Conservation (phyloP, 805 yeast genomes). For the Lipomyces starkeyi region DNA sequence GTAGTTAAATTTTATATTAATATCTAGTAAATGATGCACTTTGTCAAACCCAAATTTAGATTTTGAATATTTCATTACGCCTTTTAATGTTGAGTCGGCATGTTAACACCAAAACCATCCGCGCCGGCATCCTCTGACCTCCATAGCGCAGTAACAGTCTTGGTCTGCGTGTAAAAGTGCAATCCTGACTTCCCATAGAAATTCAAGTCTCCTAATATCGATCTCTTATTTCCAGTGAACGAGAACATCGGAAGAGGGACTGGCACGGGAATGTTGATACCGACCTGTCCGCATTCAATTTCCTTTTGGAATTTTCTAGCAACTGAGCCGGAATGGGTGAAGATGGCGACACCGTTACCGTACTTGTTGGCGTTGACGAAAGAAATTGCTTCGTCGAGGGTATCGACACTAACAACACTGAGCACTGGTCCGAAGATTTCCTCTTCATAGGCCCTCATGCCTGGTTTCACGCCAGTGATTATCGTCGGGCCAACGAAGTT, state of each 20-base stretch:
- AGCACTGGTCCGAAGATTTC: slow-evolving; percentile 82
- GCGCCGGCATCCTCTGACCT: slow-evolving; percentile 57
- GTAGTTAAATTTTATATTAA: neutral
- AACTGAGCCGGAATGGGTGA: slow-evolving; percentile 71
- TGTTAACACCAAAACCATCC: slow-evolving; percentile 62
- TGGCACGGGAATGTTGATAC: slow-evolving; percentile 79
- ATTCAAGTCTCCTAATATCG: slow-evolving; percentile 79
- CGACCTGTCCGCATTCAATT: slow-evolving; percentile 77
- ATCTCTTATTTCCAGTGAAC: slow-evolving; percentile 76
- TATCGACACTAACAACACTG: slow-evolving; percentile 63
- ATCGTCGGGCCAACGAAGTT: slow-evolving; percentile 78
- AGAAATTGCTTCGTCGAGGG: slow-evolving; percentile 70
- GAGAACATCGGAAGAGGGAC: slow-evolving; percentile 84
- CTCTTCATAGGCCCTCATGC: slow-evolving; percentile 73
- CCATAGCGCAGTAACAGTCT: slow-evolving; percentile 77
- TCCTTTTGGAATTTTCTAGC: slow-evolving; percentile 72
- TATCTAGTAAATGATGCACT: too few species aligned
- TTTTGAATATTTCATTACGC: too few species aligned
- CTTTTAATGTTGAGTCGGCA: slow-evolving; percentile 64
- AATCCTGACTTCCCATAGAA: slow-evolving; percentile 81
- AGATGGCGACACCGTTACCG: slow-evolving; percentile 75
- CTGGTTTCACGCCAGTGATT: slow-evolving; percentile 64
- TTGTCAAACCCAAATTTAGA: too few species aligned
- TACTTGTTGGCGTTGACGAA: slow-evolving; percentile 65
- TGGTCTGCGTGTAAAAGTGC: slow-evolving; percentile 72